Evolutionary conservation across 1,284 basidiomycete genomes (phyloP), one percentile per base, ranked within the genome.

Genomic region (Irpex lacteus): DNA sequence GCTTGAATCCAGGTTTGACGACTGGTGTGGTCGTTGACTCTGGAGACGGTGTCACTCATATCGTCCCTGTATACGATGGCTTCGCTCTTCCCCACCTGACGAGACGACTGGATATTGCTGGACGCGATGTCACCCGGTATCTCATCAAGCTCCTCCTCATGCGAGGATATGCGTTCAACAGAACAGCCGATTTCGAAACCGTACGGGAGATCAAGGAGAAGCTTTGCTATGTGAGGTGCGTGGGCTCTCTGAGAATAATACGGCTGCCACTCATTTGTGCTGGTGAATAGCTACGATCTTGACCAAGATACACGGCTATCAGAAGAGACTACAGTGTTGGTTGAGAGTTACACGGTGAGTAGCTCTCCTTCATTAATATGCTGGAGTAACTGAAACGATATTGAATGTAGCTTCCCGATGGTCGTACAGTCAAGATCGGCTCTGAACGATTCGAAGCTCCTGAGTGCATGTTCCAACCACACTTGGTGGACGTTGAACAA

Each of bases 401-500:
- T 57, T n/a, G 96, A 90, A 89, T 98, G 13, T 66, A 97, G 92
- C 90, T 99, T 34, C 98, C 98, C 2, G 97, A 99, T 73, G 98
- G 98, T 2, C 91, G 98, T 55, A 87, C 86, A 37, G 98, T 99
- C 85, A 98, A 98, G 83, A 95, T 99, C 62, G 98, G 97, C 32
- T 95, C 95, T 1, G 98, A 99, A 76, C 91, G 98, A n/a, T 99
- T 98, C 76, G 95, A 98, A 78, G 98, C 97, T n/a, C 98, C 98
- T 9, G 98, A 99, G 78, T 99, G 98, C 81, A 96, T 99, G 94
- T 99, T 99, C 90, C 96, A 99, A 78, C 98, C 98, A 26, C 95
- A 98, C 77, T 85, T 99, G 6, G 95, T 99, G 61, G 98, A 99
- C 70, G 84, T 99, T 64, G 98, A 99, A 76, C 96, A 98, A 75